These are phyloP conservation scores for Colletotrichum zoysiae DNA, from an alignment of 2,329 filamentous ascomycete genomes.

Conservation along the genomic window DNA sequence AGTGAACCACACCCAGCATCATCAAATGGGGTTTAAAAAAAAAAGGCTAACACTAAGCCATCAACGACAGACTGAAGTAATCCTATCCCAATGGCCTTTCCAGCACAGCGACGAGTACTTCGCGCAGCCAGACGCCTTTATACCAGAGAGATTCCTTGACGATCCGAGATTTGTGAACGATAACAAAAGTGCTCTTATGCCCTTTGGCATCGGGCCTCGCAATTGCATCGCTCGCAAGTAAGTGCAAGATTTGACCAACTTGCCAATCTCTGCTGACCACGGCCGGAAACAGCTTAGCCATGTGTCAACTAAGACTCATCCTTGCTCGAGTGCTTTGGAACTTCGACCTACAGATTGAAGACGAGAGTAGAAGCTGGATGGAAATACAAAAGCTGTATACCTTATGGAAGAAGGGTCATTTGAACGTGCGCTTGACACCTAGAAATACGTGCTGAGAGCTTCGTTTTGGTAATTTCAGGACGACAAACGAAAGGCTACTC, in stretches of 20 bases:
- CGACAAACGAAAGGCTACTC: too few relatives aligned
- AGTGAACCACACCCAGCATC: conserved; percentile 40
- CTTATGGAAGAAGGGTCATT: conserved; percentile 32
- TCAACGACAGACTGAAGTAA: conserved; percentile 46
- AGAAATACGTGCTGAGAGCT: background rate
- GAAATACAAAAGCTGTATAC: conserved; percentile 27
- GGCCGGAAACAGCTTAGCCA: conserved; percentile 52
- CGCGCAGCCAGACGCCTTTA: conserved; percentile 57
- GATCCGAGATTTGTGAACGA: conserved; percentile 45
- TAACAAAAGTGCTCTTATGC: conserved; percentile 55
- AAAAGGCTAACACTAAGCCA: too few relatives aligned
- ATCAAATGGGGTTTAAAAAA: too few relatives aligned
- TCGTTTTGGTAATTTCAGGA: too few relatives aligned
- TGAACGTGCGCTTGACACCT: conserved; percentile 32
- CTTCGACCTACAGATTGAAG: conserved; percentile 58
- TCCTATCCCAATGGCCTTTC: conserved; percentile 51
- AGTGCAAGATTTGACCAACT: conserved; percentile 15
- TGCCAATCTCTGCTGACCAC: background rate
- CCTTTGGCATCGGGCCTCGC: conserved; percentile 62
- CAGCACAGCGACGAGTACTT: conserved; percentile 51
- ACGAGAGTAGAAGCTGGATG: conserved; percentile 53
- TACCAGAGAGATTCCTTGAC: conserved; percentile 56
- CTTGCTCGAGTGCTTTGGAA: conserved; percentile 59
- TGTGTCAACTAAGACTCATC: conserved; percentile 62
- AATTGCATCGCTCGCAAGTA: conserved; percentile 65